Conservation (phyloP, 331 rosid genomes). For the Arachis monticola region DNA sequence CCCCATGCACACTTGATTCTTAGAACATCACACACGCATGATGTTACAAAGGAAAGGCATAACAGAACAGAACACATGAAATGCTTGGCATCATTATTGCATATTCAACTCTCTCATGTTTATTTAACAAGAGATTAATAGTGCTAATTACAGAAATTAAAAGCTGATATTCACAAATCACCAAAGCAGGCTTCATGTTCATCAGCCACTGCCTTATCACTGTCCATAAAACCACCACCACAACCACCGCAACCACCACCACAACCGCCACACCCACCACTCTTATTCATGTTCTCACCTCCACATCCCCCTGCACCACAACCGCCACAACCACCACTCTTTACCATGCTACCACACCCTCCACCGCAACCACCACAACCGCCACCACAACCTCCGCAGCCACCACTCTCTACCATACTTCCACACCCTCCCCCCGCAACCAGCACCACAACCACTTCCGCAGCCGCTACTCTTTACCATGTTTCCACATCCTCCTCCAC, state of each 20-base stretch:
- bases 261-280: constrained; percentile 44
- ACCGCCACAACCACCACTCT: constrained; percentile 30
- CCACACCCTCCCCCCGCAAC: constrained; percentile 48
- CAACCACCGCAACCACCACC: constrained; percentile 42
- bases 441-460: constrained; percentile 37
- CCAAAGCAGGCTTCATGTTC: constrained; percentile 29
- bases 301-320: constrained; percentile 28
- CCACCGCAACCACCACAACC: constrained; percentile 33
- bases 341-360: constrained; percentile 39
- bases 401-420: constrained; percentile 40
- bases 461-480: constrained; percentile 41
- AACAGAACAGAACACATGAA: background rate
- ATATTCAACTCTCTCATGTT: constrained; percentile 3
- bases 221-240: constrained; percentile 40
- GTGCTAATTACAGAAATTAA: constrained; percentile 1
- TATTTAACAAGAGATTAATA: constrained; percentile 22
- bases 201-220: constrained; percentile 42
- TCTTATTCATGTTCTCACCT: constrained; percentile 38
- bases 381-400: constrained; percentile 47
- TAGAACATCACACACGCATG: background rate
- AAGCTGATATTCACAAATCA: constrained; percentile 4
- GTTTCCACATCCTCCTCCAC: constrained; percentile 51
- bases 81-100: no score
- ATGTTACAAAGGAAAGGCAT: background rate
- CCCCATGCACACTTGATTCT: background rate